phyloP scores from a whole-genome alignment of 495 filamentous ascomycete species.

The Tricharina praecox region DNA sequence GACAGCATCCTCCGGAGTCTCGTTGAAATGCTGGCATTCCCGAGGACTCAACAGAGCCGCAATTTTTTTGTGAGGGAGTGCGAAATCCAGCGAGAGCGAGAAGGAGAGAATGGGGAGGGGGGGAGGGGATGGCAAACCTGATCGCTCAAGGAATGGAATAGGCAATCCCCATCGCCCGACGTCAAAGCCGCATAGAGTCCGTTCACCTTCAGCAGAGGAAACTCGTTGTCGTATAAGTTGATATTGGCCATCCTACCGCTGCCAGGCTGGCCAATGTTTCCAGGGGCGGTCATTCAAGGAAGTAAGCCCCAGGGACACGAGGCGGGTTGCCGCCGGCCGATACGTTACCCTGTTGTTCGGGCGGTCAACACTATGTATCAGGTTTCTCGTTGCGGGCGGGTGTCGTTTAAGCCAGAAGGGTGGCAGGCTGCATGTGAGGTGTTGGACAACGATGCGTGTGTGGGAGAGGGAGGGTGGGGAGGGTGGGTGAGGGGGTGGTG shows the following conservation, averaged over 20 bases:
- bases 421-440: too few relatives aligned
- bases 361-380: too few relatives aligned
- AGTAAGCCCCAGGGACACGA: too few relatives aligned
- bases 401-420: too few relatives aligned
- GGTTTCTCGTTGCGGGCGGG: too few relatives aligned
- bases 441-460: too few relatives aligned
- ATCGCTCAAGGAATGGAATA: conserved; percentile 62
- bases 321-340: too few relatives aligned
- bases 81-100: background rate
- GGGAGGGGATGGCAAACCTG: conserved; percentile 31
- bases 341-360: too few relatives aligned
- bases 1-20: too few relatives aligned
- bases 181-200: conserved; percentile 38
- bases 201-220: conserved; percentile 35
- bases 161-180: conserved; percentile 47
- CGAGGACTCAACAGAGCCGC: background rate
- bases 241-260: conserved; percentile 5
- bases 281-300: background rate
- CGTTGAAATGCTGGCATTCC: too few relatives aligned
- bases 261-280: background rate
- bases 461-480: too few relatives aligned
- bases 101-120: background rate
- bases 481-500: too few relatives aligned
- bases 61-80: background rate
- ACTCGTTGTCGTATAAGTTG: conserved; percentile 30